These are phyloP conservation scores for Kazachstania sp. DNA, from an alignment of 1,139 yeast species.

Conservation along the genomic window DNA sequence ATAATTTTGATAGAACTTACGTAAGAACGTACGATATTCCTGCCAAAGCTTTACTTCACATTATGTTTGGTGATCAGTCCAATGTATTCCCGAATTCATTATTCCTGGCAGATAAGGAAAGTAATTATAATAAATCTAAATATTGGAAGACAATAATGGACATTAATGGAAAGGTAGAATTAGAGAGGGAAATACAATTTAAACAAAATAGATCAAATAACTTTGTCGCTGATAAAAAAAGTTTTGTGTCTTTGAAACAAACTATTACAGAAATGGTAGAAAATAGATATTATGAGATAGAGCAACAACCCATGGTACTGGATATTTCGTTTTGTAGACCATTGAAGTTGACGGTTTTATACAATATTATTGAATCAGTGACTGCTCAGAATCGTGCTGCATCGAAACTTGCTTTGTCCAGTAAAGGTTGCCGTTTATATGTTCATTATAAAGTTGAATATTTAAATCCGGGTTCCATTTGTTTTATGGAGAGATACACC, in stretches of 20 bases:
- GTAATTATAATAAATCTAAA: conserved; percentile 12
- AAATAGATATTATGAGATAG: conserved; percentile 28
- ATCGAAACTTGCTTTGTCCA: conserved; percentile 6
- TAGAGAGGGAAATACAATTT: conserved; percentile 24
- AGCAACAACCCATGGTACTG: conserved; percentile 29
- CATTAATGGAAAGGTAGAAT: conserved; percentile 9
- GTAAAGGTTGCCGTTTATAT: conserved; percentile 13
- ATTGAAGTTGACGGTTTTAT: conserved; percentile 40
- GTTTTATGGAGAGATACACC: conserved; percentile 12
- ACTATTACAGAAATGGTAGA: conserved; percentile 33
- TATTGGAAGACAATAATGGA: conserved; percentile 15
- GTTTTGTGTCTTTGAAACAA: conserved; percentile 31
- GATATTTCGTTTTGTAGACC: conserved; percentile 48
- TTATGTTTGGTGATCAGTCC: conserved; percentile 74
- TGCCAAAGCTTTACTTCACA: conserved; percentile 75
- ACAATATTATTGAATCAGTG: conserved; percentile 41
- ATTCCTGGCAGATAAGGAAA: conserved; percentile 18
- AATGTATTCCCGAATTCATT: conserved; percentile 26
- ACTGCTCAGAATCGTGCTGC: conserved; percentile 9
- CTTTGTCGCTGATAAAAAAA: conserved; percentile 11
- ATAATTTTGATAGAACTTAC: conserved; percentile 30
- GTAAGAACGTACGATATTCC: conserved; percentile 42
- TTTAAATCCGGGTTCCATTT: conserved; percentile 11
- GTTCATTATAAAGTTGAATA: conserved; percentile 17
- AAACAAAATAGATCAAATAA: conserved; percentile 24